Percentiles rank a stretch among this genome's conserved stretches.
Evolutionary conservation across 139 green algal species (phyloP).

Genomic region (Chlorella sp.): DNA sequence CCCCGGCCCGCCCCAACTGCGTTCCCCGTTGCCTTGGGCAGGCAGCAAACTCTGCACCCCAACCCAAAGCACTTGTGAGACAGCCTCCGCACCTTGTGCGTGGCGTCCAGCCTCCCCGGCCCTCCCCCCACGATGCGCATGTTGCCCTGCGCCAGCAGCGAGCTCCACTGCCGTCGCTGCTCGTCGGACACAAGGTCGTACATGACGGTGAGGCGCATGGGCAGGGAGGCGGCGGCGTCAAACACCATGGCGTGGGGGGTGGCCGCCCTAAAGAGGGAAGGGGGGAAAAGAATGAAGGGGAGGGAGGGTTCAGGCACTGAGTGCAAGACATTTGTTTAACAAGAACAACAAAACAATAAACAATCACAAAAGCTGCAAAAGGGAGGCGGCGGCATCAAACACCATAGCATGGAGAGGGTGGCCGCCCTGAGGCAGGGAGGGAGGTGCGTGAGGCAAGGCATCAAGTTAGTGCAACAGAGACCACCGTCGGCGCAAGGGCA

Average conservation of each 20-base stretch:
- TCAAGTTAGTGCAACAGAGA: too few species aligned
- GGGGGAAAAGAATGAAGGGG: not conserved
- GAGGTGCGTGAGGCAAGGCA: too few species aligned
- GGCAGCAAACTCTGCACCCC: not conserved
- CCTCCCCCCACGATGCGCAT: not conserved
- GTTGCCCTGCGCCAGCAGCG: not conserved
- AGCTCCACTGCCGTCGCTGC: not conserved
- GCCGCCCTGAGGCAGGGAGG: too few species aligned
- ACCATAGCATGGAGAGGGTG: too few species aligned
- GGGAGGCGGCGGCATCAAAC: too few species aligned
- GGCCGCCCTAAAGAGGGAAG: not conserved
- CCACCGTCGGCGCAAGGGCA: too few species aligned
- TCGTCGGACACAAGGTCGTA: not conserved
- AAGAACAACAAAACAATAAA: too few species aligned
- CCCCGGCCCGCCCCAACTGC: too few species aligned
- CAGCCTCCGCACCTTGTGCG: slow-evolving; percentile 1
- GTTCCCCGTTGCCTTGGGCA: not conserved
- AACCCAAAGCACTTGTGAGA: too few species aligned
- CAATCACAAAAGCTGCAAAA: too few species aligned
- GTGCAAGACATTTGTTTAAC: too few species aligned
- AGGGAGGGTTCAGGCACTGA: too few species aligned
- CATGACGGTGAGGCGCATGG: not conserved
- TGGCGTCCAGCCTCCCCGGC: not conserved
- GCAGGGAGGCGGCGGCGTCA: not conserved
- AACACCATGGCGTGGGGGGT: not conserved